These are phyloP conservation scores for Gastroboletus turbinatus DNA, from an alignment of 1,284 basidiomycete genomes.

Conservation along the genomic window DNA sequence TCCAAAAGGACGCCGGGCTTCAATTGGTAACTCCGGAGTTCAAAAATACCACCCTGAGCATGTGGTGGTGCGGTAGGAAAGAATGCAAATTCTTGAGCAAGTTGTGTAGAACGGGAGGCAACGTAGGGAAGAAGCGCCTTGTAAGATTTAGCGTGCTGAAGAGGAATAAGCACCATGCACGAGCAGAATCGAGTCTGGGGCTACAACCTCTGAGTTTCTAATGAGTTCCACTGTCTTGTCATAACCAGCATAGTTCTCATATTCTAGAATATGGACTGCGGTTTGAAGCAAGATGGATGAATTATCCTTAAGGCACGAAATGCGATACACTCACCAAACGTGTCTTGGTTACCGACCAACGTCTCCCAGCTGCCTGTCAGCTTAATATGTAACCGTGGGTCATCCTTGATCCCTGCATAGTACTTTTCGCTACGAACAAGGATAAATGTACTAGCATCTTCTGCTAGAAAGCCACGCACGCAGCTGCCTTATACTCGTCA, in stretches of 20 bases:
- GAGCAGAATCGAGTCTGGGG: constrained; percentile 1
- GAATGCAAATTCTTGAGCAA: constrained; percentile 93
- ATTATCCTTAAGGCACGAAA: not conserved
- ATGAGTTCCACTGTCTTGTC: constrained; percentile 70
- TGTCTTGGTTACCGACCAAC: constrained; percentile 83
- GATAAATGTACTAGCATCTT: constrained; percentile 9
- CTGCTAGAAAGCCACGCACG: constrained; percentile 51
- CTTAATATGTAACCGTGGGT: constrained; percentile 75
- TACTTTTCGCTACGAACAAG: constrained; percentile 63
- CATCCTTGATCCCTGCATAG: constrained; percentile 75
- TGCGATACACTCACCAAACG: constrained; percentile 47
- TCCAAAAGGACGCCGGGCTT: constrained; percentile 86
- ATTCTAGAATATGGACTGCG: constrained; percentile 79
- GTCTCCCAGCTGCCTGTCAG: constrained; percentile 92
- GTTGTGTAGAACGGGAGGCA: constrained; percentile 68
- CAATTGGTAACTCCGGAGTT: constrained; percentile 83
- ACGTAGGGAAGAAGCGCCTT: constrained; percentile 74
- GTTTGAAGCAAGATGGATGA: not conserved
- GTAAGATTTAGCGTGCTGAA: constrained; percentile 61
- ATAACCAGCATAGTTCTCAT: constrained; percentile 85
- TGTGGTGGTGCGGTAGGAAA: constrained; percentile 87
- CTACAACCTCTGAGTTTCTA: constrained; percentile 55
- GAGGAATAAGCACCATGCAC: constrained; percentile 1
- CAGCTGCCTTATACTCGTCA: constrained; percentile 83
- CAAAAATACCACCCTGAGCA: constrained; percentile 86